Conservation (phyloP, 371 early-diverging fungal species). For the Syncephalastrum contaminatum region DNA sequence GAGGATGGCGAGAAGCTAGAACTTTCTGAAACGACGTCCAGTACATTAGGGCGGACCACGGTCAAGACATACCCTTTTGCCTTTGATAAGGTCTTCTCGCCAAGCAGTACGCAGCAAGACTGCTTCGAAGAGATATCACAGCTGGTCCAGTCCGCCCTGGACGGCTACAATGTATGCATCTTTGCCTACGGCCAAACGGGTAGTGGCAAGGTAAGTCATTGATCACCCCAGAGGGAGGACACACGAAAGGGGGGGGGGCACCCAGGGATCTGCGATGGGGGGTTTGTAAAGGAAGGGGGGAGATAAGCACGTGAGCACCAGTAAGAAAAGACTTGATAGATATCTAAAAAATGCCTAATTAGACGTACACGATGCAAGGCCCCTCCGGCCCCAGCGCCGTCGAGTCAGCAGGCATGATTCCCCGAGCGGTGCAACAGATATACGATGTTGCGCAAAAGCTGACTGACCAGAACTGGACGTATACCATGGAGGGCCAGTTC, state of each 20-base stretch:
- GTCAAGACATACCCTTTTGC: conserved; percentile 69
- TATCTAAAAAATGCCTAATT: not conserved
- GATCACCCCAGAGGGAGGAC: not conserved
- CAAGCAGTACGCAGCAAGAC: conserved; percentile 69
- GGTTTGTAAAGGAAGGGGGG: no score
- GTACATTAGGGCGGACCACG: conserved; percentile 37
- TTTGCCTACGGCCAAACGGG: conserved; percentile 99
- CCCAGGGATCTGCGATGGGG: not conserved
- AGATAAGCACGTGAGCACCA: no score
- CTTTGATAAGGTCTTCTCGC: conserved; percentile 86
- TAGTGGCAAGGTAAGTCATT: conserved; percentile 78
- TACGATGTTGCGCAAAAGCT: conserved; percentile 75
- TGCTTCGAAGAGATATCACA: conserved; percentile 96
- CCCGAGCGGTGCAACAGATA: conserved; percentile 86
- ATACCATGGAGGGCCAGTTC: conserved; percentile 82
- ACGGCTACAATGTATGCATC: conserved; percentile 98
- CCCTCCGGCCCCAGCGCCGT: conserved; percentile 40
- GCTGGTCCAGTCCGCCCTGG: conserved; percentile 93
- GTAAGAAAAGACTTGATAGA: no score
- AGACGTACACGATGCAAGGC: conserved; percentile 84
- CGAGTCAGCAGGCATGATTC: conserved; percentile 80
- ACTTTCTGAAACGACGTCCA: conserved; percentile 39
- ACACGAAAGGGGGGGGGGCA: not conserved
- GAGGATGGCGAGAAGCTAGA: conserved; percentile 55
- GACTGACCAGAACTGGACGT: conserved; percentile 84